A percentile compares a stretch with the other conserved stretches of the same genome.
These are phyloP conservation scores for Neonectria punicea DNA, from an alignment of 2,329 filamentous ascomycete species.

Conservation along the genomic window DNA sequence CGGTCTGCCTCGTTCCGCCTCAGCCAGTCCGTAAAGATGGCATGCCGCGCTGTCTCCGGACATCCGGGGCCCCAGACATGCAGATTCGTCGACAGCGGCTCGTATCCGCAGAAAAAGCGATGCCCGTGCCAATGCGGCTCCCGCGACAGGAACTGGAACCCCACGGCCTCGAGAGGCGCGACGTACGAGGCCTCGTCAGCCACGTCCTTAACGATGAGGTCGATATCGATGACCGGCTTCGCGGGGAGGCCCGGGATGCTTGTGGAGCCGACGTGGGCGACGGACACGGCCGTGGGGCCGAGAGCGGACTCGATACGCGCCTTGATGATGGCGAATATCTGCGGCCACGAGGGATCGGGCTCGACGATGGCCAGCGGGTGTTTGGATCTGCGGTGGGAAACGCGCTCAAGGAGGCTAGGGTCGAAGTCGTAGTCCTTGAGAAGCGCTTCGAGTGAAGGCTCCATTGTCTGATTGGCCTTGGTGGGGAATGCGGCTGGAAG, in stretches of 20 bases:
- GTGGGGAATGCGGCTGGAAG: neutral
- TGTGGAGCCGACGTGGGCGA: slow-evolving; percentile 62
- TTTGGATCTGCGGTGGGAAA: slow-evolving; percentile 40
- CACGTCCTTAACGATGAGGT: slow-evolving; percentile 56
- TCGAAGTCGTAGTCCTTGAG: slow-evolving; percentile 42
- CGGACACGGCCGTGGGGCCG: slow-evolving; percentile 47
- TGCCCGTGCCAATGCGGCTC: slow-evolving; percentile 61
- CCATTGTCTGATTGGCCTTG: slow-evolving; percentile 31
- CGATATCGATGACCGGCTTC: slow-evolving; percentile 64
- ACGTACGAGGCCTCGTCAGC: slow-evolving; percentile 56
- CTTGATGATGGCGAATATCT: slow-evolving; percentile 45
- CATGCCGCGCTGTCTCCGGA: slow-evolving; percentile 55
- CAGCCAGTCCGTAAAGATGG: slow-evolving; percentile 59
- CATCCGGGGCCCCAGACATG: slow-evolving; percentile 59
- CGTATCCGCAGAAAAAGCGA: slow-evolving; percentile 54
- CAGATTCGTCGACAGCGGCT: slow-evolving; percentile 54
- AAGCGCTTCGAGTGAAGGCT: slow-evolving; percentile 38
- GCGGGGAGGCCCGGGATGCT: slow-evolving; percentile 60
- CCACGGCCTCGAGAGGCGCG: slow-evolving; percentile 52
- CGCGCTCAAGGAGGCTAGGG: slow-evolving; percentile 34
- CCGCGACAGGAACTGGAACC: slow-evolving; percentile 58
- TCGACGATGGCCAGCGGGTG: slow-evolving; percentile 47
- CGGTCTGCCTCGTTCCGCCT: slow-evolving; percentile 49
- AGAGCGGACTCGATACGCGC: slow-evolving; percentile 50
- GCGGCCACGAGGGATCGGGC: slow-evolving; percentile 51